These are phyloP conservation scores for Myriosclerotinia duriaeana DNA, from an alignment of 2,329 filamentous ascomycete species.

Conservation along the genomic window DNA sequence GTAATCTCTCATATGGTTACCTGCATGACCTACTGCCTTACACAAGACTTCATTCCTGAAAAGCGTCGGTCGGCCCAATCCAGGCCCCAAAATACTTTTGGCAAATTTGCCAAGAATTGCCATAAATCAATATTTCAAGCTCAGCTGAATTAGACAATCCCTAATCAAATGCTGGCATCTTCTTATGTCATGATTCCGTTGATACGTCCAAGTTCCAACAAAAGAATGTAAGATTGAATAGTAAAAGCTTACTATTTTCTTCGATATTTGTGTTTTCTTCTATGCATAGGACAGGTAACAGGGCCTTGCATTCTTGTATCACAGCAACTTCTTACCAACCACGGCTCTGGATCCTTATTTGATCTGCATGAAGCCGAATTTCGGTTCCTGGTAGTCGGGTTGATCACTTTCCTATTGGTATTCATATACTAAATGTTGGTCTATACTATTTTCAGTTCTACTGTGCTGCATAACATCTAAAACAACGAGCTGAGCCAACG, in stretches of 20 bases:
- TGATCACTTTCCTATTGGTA: constrained; percentile 14
- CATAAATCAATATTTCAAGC: neutral
- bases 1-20: constrained; percentile 15
- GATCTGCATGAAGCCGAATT: constrained; percentile 18
- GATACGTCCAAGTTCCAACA: neutral
- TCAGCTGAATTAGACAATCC: neutral
- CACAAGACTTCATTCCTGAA: constrained; percentile 1
- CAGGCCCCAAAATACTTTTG: neutral
- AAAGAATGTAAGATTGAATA: neutral
- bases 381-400: constrained; percentile 19
- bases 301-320: constrained; percentile 7
- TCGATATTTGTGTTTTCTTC: constrained; percentile 13
- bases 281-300: constrained; percentile 13
- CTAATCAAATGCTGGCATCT: neutral
- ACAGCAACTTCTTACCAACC: constrained; percentile 17
- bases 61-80: constrained; percentile 4
- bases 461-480: constrained; percentile 17
- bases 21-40: constrained; percentile 14
- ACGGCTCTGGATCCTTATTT: constrained; percentile 18
- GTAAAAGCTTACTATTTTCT: neutral
- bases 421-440: constrained; percentile 4
- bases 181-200: neutral
- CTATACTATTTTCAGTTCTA: constrained; percentile 1
- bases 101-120: constrained; percentile 6
- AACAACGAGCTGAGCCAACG: constrained; percentile 14